These are phyloP conservation scores for Magnolia officinalis DNA, from an alignment of 164 flowering plant genomes.

Conservation along the genomic window DNA sequence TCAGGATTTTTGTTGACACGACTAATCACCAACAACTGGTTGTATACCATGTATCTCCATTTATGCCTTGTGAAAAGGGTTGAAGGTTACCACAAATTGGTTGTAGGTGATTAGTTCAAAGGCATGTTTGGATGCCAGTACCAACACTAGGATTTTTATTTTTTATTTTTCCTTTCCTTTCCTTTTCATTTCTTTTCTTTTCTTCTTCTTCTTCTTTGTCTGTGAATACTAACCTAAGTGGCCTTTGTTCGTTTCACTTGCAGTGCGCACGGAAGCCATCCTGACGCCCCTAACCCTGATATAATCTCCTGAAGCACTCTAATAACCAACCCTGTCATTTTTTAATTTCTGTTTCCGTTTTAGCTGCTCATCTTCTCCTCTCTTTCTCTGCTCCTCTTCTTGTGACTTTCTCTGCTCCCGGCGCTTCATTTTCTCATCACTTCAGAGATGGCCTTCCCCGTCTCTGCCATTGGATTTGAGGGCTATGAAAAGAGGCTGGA, in stretches of 20 bases:
- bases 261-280: constrained; percentile 90
- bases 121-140: too few species aligned
- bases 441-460: constrained; percentile 35
- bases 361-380: not conserved
- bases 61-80: too few species aligned
- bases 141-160: too few species aligned
- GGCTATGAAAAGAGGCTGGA: constrained; percentile 91
- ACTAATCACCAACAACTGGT: not conserved
- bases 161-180: too few species aligned
- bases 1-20: not conserved
- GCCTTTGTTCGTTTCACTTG: constrained; percentile 21
- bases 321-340: constrained; percentile 3
- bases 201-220: not conserved
- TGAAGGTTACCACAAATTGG: too few species aligned
- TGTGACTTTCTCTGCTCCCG: constrained; percentile 3
- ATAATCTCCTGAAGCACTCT: constrained; percentile 15
- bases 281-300: constrained; percentile 37
- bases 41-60: not conserved
- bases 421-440: not conserved
- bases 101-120: too few species aligned
- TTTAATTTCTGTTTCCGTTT: constrained; percentile 6
- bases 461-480: constrained; percentile 85
- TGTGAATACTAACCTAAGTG: not conserved
- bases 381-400: constrained; percentile 4
- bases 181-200: too few species aligned